phyloP scores from a whole-genome alignment of 108 stramenopile genomes.

The Pseudonitzschia delicatissima region DNA sequence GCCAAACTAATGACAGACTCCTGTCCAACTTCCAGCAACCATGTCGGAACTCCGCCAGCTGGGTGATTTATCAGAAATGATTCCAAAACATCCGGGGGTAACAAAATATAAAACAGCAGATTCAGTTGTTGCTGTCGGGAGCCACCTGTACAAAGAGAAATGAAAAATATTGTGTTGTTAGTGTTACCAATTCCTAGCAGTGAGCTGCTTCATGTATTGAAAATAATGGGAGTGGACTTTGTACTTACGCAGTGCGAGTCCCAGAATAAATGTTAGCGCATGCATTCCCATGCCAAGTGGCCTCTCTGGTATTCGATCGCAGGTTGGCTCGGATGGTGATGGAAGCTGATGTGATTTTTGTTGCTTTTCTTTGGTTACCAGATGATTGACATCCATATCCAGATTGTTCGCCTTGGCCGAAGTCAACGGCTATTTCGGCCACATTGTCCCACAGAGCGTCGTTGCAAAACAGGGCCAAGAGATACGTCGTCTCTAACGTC shows the following conservation, averaged over 20 bases:
- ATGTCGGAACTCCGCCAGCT: constrained; percentile 72
- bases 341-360: background rate
- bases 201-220: background rate
- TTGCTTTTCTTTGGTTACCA: too few species aligned
- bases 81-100: constrained; percentile 51
- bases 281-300: constrained; percentile 58
- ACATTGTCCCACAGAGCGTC: constrained; percentile 69
- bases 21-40: constrained; percentile 70
- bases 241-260: constrained; percentile 56
- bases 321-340: constrained; percentile 3
- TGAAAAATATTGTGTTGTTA: background rate
- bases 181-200: background rate
- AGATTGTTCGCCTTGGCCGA: constrained; percentile 53
- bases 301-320: constrained; percentile 24
- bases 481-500: constrained; percentile 27
- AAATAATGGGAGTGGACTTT: too few species aligned
- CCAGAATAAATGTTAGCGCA: constrained; percentile 50
- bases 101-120: constrained; percentile 65
- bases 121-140: constrained; percentile 63
- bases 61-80: constrained; percentile 61
- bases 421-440: constrained; percentile 45
- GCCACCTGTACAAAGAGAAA: constrained; percentile 37
- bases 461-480: constrained; percentile 46
- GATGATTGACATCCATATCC: constrained; percentile 76
- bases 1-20: constrained; percentile 53